Evolutionary conservation across 148 eudicot species (phyloP), one percentile per base, ranked within the genome.

Genomic region (Pharnaceum exiguum): DNA sequence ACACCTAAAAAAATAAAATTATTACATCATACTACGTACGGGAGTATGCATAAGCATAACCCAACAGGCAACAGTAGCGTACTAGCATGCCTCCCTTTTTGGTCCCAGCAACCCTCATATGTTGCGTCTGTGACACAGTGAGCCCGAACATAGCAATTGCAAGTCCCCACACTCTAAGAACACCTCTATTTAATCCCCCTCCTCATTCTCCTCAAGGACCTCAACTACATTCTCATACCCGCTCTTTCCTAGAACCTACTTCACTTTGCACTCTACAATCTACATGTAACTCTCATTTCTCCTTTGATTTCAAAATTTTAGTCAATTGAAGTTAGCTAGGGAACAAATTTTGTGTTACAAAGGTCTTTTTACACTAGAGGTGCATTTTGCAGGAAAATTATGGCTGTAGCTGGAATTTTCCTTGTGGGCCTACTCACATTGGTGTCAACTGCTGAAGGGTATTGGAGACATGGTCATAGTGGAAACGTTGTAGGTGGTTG

Each of bases 401-500:
- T 86, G 95, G 71, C 43, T 54, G 2, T 38, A 2, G 11, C 23
- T 66, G 77, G 67, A 55, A 11, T 80, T 30, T 68, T 80, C 38
- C 24, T 82, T 16, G 65, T 76, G 49, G 67, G 66, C 12, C 42
- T 85, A 31, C 75, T 85, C 25, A 54, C 85, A 72, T 57, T 81
- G 54, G 44, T 55, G 19, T 49, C 82, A 26, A 11, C 44, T 26
- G 79, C 66, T 44, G 72, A 65, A 43, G 93, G 65, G 5, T 63
- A 69, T 29, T 73, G 69, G 2, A 48, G 66, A 59, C 33, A 45
- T 11, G 17, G 54, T 10, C 15, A 23, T 8, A 58, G 63, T 30
- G 55, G 77, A 6, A 72, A 60, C 10, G 87, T 82, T 2, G 78
- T 73, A 5, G 83, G 74, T 7, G 89, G 87, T 12, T 90, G 97